phyloP scores from a whole-genome alignment of 2,329 filamentous ascomycete species.

The Sarocladium kiliense region DNA sequence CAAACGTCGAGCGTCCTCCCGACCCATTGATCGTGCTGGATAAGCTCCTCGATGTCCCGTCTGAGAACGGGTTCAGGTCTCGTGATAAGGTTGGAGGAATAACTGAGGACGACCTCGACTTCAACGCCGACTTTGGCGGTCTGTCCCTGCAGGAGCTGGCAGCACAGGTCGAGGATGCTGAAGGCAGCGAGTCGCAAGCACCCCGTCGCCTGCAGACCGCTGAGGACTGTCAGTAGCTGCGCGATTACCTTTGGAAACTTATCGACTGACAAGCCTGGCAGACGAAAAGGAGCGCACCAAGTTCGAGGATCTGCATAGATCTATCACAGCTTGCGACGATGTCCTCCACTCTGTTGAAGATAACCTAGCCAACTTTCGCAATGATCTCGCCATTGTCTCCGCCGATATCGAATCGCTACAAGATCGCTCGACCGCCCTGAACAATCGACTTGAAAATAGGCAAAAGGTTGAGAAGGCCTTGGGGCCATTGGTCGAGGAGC shows the following conservation, averaged over 20 bases:
- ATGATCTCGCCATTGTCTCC: slow-evolving; percentile 86
- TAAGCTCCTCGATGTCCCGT: slow-evolving; percentile 33
- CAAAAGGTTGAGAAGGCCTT: slow-evolving; percentile 84
- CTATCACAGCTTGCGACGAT: slow-evolving; percentile 86
- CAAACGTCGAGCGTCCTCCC: slow-evolving; percentile 45
- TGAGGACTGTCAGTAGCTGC: slow-evolving; percentile 60
- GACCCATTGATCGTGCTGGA: slow-evolving; percentile 69
- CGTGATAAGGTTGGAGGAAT: slow-evolving; percentile 20
- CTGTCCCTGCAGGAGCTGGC: slow-evolving; percentile 72
- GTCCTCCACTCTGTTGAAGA: slow-evolving; percentile 89
- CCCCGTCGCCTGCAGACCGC: slow-evolving; percentile 43
- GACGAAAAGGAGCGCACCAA: slow-evolving; percentile 77
- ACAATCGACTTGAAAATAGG: slow-evolving; percentile 80
- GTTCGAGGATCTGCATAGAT: slow-evolving; percentile 85
- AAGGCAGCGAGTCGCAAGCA: slow-evolving; percentile 17
- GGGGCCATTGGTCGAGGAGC: slow-evolving; percentile 83
- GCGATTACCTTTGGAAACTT: not conserved
- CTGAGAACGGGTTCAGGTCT: slow-evolving; percentile 12
- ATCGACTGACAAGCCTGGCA: slow-evolving; percentile 22
- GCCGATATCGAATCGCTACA: slow-evolving; percentile 94
- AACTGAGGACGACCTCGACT: slow-evolving; percentile 50
- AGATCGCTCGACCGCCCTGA: slow-evolving; percentile 76
- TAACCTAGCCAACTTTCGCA: slow-evolving; percentile 88
- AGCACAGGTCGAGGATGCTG: slow-evolving; percentile 21
- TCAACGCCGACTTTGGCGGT: slow-evolving; percentile 72